phyloP scores from a whole-genome alignment of 2,329 filamentous ascomycete species.

The Talaromyces sp. region DNA sequence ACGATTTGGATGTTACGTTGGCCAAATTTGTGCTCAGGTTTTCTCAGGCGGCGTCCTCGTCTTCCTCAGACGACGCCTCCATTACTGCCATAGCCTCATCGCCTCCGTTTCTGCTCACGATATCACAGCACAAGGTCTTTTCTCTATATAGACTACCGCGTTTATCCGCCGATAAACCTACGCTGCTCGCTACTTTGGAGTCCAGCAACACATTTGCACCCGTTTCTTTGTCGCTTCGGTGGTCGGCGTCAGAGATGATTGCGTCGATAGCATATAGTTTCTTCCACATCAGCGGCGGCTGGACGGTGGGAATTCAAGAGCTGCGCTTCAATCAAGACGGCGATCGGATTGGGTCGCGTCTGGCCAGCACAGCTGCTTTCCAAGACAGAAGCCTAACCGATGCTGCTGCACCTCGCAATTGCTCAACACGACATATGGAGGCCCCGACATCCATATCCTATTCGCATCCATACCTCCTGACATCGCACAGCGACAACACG shows the following conservation, averaged over 20 bases:
- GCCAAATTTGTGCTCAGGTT: conserved; percentile 48
- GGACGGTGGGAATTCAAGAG: conserved; percentile 90
- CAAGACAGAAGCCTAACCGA: conserved; percentile 14
- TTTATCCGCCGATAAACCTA: conserved; percentile 31
- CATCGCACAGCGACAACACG: conserved; percentile 81
- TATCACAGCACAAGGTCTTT: conserved; percentile 66
- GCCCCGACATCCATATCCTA: conserved; percentile 63
- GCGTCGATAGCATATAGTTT: conserved; percentile 84
- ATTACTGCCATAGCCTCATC: conserved; percentile 66
- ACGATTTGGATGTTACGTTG: conserved; percentile 49
- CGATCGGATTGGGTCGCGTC: conserved; percentile 31
- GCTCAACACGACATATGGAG: conserved; percentile 30
- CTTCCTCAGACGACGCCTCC: conserved; percentile 47
- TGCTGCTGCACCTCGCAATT: conserved; percentile 6
- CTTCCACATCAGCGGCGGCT: conserved; percentile 68
- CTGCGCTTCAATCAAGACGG: conserved; percentile 58
- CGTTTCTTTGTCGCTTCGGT: conserved; percentile 75
- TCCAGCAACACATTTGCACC: conserved; percentile 75
- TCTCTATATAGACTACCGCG: conserved; percentile 64
- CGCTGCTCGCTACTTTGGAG: conserved; percentile 68
- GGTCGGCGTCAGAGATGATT: conserved; percentile 57
- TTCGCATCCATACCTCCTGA: conserved; percentile 78
- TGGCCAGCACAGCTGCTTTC: conserved; percentile 35
- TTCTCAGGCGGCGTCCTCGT: conserved; percentile 55
- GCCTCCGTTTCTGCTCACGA: conserved; percentile 71